These are phyloP conservation scores for Colletotrichum agaves DNA, from an alignment of 2,329 filamentous ascomycete species.

Conservation along the genomic window DNA sequence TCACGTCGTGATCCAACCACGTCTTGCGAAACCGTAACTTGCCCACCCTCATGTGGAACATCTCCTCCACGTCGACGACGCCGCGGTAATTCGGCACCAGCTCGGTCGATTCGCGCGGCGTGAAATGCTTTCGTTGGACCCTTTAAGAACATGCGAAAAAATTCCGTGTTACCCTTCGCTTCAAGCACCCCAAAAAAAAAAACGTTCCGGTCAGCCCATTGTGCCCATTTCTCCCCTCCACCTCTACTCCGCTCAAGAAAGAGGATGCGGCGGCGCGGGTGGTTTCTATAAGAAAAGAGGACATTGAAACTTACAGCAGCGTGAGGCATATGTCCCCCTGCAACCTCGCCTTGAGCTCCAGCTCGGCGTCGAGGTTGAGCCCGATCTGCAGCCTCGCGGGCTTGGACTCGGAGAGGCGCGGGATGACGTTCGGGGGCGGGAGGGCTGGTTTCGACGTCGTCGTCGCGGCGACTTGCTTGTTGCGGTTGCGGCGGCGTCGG, in stretches of 20 bases:
- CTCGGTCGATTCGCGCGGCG: constrained; percentile 22
- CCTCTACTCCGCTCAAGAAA: too few relatives aligned
- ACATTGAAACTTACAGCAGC: constrained; percentile 64
- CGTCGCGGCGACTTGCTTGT: constrained; percentile 14
- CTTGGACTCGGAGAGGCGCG: constrained; percentile 56
- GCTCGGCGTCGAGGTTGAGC: constrained; percentile 80
- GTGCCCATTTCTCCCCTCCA: too few relatives aligned
- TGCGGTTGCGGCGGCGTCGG: constrained; percentile 14
- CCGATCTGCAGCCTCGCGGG: constrained; percentile 77
- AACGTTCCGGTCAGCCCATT: constrained; percentile 14
- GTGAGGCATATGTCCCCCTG: constrained; percentile 79
- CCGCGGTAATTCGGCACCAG: constrained; percentile 23
- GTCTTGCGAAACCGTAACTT: constrained; percentile 44
- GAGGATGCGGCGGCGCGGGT: too few relatives aligned
- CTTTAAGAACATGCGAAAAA: constrained; percentile 10
- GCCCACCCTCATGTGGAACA: constrained; percentile 49
- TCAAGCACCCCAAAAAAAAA: background rate
- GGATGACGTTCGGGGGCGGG: constrained; percentile 36
- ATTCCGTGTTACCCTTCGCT: constrained; percentile 1
- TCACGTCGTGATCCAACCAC: constrained; percentile 47
- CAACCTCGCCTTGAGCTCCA: constrained; percentile 81
- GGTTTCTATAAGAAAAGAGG: too few relatives aligned
- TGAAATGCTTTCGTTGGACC: constrained; percentile 27
- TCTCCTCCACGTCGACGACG: constrained; percentile 40
- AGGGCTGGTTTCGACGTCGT: background rate